Evolutionary conservation across 306 rosid species (phyloP), one percentile per base, ranked within the genome.

Genomic region (Cucumis cinereus): DNA sequence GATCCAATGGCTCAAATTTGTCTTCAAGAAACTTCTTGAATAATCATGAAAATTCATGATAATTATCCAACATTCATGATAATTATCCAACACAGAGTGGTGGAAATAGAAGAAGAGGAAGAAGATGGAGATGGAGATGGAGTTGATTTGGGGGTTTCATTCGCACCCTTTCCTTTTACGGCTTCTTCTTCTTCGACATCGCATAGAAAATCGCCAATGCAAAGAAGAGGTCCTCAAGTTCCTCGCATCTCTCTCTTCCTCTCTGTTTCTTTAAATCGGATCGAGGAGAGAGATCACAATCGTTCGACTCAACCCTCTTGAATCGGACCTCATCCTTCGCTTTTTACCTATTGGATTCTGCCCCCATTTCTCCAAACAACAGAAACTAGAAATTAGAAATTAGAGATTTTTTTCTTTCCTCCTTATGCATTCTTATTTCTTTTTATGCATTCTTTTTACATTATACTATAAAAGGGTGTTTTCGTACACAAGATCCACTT

Each of bases 121-220:
- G 85, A 9, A 61, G 85, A 40, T 6, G 86, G 45, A 22, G 85
- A 72, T 36, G 71, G 26, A 0, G 54, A 45, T 58, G 83, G 52
- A 30, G 8, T 4, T 22, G 74, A 45, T 59, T 78, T 76, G 49
- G 77, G 77, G 56, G 55, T 77, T 70, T 61, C 64, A 41, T 16
- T 60, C 10, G 68, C 73, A 52, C 23, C 77, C 1, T 30, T 49
- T 23, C 69, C 59, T 13, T 67, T 53, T 11, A 70, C 73, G 50
- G 77, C 79, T 62, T 79, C 87, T 13, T 84, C 78, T 54, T 90
- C 97, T 8, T 96, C 98, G 55, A 93, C 85, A 74, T 93, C 97
- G 90, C 81, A 81, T 2, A 91, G 91, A 69, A 93, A 87, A 87
- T 93, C 97, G 81, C 96, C 98, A 15, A 93, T 90, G 88, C 92